Conservation (phyloP, 108 stramenopile genomes). For the Pseudonitzschia multistriata region DNA sequence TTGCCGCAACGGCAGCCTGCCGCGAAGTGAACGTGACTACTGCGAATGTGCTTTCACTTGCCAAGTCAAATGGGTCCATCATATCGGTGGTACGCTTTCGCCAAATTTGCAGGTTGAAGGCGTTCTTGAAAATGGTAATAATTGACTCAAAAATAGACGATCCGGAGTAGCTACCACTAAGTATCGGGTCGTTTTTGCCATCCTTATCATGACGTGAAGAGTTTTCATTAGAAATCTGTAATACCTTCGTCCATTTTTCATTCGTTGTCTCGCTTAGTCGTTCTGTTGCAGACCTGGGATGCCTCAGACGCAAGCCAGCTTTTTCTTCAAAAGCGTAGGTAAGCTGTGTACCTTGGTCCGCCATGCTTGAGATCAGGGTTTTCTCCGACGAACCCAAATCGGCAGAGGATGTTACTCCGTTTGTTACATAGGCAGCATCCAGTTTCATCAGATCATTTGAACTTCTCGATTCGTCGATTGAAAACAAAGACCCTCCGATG, state of each 20-base stretch:
- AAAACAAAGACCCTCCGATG: background rate
- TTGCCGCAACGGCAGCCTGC: constrained; percentile 84
- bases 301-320: constrained; percentile 25
- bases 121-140: background rate
- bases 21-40: constrained; percentile 87
- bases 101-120: background rate
- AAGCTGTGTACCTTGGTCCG: constrained; percentile 22
- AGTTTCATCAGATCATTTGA: background rate
- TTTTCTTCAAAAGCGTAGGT: constrained; percentile 28
- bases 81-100: constrained; percentile 15
- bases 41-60: constrained; percentile 76
- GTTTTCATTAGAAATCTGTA: constrained; percentile 25
- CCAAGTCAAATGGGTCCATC: constrained; percentile 42
- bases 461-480: background rate
- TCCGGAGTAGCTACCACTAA: constrained; percentile 22
- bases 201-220: constrained; percentile 12
- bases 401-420: background rate
- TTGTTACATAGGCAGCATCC: background rate
- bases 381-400: background rate
- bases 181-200: constrained; percentile 14
- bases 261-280: background rate
- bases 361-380: background rate
- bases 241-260: constrained; percentile 29
- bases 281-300: background rate
- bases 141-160: constrained; percentile 14